These are phyloP conservation scores for Austroboletus niveus DNA, from an alignment of 1,284 basidiomycete genomes.

Conservation along the genomic window DNA sequence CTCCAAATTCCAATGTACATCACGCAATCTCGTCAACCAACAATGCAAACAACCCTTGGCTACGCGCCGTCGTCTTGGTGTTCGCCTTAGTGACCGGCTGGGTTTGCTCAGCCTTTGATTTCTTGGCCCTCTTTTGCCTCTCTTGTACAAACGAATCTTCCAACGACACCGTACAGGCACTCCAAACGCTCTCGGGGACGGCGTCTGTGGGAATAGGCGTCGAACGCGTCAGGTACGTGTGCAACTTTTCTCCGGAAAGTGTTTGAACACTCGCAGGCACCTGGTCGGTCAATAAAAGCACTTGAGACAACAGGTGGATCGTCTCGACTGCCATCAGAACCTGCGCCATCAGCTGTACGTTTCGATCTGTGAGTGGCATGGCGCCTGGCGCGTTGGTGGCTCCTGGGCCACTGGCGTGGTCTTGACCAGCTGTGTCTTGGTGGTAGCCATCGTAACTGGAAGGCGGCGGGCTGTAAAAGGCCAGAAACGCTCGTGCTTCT, in stretches of 20 bases:
- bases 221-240: conserved; percentile 43
- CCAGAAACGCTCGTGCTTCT: conserved; percentile 67
- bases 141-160: conserved; percentile 50
- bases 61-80: conserved; percentile 2
- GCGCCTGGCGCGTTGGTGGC: conserved; percentile 5
- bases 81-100: conserved; percentile 9
- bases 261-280: conserved; percentile 44
- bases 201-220: conserved; percentile 20
- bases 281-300: conserved; percentile 50
- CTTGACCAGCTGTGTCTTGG: conserved; percentile 13
- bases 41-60: conserved; percentile 28
- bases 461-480: conserved; percentile 25
- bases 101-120: conserved; percentile 22
- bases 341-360: conserved; percentile 73
- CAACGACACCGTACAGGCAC: conserved; percentile 47
- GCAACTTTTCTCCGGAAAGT: conserved; percentile 61
- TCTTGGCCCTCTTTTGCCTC: conserved; percentile 43
- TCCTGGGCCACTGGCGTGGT: conserved; percentile 8
- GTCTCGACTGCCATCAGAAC: conserved; percentile 57
- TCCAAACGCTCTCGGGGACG: conserved; percentile 40
- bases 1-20: not conserved
- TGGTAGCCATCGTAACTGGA: not conserved
- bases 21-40: conserved; percentile 24
- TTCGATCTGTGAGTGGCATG: conserved; percentile 51
- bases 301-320: conserved; percentile 57